A percentile compares a stretch with the other conserved stretches of the same genome.
These are phyloP conservation scores for Solanum bulbocastanum DNA, from an alignment of 257 asterid genomes.

Conservation along the genomic window DNA sequence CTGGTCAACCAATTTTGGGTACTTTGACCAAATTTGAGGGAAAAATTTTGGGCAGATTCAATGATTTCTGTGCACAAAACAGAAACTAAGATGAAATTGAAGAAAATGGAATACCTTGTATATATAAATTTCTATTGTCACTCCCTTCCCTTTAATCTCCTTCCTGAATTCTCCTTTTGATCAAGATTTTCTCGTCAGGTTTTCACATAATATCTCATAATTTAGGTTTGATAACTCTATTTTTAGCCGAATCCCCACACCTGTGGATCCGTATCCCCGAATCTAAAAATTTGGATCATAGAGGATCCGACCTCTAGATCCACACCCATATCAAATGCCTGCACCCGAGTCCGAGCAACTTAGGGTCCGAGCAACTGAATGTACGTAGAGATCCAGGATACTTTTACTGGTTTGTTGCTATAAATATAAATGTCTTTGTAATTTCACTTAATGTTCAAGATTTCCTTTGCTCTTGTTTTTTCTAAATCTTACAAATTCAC, in stretches of 20 bases:
- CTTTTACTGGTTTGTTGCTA: neutral
- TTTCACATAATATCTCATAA: neutral
- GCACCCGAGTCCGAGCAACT: too few relatives aligned
- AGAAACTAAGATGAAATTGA: neutral
- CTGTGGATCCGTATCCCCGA: neutral
- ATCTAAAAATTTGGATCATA: neutral
- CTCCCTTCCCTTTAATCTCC: neutral
- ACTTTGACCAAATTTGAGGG: neutral
- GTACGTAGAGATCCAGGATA: neutral
- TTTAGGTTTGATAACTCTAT: neutral
- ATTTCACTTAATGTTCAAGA: neutral
- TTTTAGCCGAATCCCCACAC: neutral
- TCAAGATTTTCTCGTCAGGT: neutral
- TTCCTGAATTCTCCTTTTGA: neutral
- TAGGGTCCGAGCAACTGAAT: neutral
- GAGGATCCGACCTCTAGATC: neutral
- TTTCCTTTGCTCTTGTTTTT: neutral
- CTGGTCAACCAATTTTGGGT: neutral
- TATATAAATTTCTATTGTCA: neutral
- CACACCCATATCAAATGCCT: neutral
- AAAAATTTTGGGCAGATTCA: neutral
- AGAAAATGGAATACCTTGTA: neutral
- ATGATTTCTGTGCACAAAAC: neutral
- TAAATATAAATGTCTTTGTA: neutral
- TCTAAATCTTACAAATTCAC: neutral